Base-by-base conservation (phyloP, 169 alveolate species). In the Nephromyces sp. region DNA sequence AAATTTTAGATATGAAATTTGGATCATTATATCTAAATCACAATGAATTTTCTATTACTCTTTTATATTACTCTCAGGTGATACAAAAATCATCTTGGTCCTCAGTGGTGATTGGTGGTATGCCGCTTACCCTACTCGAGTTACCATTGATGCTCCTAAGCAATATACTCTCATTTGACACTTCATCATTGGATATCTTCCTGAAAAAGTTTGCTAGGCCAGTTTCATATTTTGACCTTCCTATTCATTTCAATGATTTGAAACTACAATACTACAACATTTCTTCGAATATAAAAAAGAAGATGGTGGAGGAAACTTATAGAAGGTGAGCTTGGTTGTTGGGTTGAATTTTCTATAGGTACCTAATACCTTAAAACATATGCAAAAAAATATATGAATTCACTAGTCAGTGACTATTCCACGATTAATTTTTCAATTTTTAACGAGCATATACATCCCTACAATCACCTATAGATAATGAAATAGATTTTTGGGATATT, bases 151-250 rank as follows among this genome's bases (percentile, higher is more conserved):
- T 77, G 6, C 66, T 78, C 43, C 52, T 82, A 27, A 66, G 82
- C 43, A 43, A 78, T 52, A 68, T 74, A 30, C 34, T 82, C 62
- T 84, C 82, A 27, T 67, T 72, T 28, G 27, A 33, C 21, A 65
- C 77, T n/a, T 82, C 87, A 4, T 82, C 87, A 15, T 68, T 82
- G 1, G 80, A 82, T 15, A 62, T 82, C 21, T 82, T 82, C 27
- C 71, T 82, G 8, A 64, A 74, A 33, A 82, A 82, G 21, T 78
- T 78, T 70, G 76, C 84, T 2, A 33, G 66, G 1, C 74, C 70
- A 53, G 79, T 74, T 21, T 68, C 78, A 28, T 79, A 78, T 32
- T 82, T 82, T 51, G 68, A 78, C n/a, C 77, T 82, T 28, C 84
- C 87, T 6, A 70, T 82, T 65, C 52, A 62, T 22, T 74, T 82